phyloP scores from a whole-genome alignment of 306 rosid genomes.

The Vachellia pachyceras region DNA sequence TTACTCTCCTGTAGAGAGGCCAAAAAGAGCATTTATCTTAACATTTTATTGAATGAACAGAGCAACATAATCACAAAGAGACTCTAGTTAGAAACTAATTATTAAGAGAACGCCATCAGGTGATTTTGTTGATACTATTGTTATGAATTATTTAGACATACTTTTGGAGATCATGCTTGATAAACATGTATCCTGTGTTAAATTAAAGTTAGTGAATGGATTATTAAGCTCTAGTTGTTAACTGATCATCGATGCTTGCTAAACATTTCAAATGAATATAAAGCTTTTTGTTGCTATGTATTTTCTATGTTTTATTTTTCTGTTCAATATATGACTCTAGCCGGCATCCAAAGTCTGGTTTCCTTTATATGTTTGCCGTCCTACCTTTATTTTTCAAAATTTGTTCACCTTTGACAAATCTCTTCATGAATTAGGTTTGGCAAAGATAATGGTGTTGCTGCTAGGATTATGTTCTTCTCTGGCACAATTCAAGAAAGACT shows the following conservation, averaged over 20 bases:
- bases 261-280: neutral
- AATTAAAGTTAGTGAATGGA: neutral
- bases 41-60: neutral
- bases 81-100: neutral
- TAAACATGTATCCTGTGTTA: neutral
- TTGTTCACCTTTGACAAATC: conserved; percentile 26
- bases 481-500: conserved; percentile 27
- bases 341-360: neutral
- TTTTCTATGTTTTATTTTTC: neutral
- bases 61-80: neutral
- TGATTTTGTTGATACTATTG: neutral
- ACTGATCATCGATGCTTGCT: neutral
- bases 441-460: conserved; percentile 38
- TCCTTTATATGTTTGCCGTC: conserved; percentile 9
- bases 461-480: conserved; percentile 34
- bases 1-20: neutral
- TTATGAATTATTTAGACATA: neutral
- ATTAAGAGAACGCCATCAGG: neutral
- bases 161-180: neutral
- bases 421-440: conserved; percentile 50
- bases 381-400: conserved; percentile 16
- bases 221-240: neutral
- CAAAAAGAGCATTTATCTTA: neutral
- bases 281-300: neutral
- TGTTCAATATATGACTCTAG: neutral